phyloP scores from a whole-genome alignment of 371 early-diverging fungal species.

The Mucor velutinosus region DNA sequence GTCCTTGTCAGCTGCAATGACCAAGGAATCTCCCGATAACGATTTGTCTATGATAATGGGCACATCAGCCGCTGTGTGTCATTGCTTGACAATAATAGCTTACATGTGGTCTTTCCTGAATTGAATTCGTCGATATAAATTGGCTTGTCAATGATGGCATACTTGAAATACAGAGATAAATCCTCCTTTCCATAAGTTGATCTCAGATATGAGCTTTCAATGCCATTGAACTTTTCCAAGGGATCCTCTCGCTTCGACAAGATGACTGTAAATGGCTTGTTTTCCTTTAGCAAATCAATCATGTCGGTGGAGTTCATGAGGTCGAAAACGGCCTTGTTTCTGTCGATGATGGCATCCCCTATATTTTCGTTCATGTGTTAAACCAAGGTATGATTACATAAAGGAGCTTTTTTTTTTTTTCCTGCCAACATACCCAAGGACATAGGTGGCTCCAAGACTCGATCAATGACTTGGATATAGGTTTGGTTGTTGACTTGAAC shows the following conservation, averaged over 20 bases:
- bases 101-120: conserved; percentile 32
- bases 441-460: conserved; percentile 28
- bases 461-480: conserved; percentile 31
- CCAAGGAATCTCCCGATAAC: conserved; percentile 36
- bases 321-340: conserved; percentile 9
- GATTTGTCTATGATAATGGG: conserved; percentile 25
- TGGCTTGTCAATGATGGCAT: conserved; percentile 22
- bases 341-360: conserved; percentile 18
- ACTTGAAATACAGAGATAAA: conserved; percentile 24
- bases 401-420: conserved; percentile 7
- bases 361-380: conserved; percentile 3
- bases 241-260: conserved; percentile 29
- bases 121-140: conserved; percentile 26
- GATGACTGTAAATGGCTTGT: conserved; percentile 56
- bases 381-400: not conserved
- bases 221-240: conserved; percentile 34
- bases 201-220: conserved; percentile 44
- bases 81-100: not conserved
- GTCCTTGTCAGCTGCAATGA: conserved; percentile 23
- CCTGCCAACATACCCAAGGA: conserved; percentile 22
- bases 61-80: not conserved
- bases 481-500: conserved; percentile 40
- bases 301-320: conserved; percentile 19
- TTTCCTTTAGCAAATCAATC: conserved; percentile 18
- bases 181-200: conserved; percentile 43